phyloP scores from a whole-genome alignment of 2,329 filamentous ascomycete species.

The Drechslerella dactyloides region DNA sequence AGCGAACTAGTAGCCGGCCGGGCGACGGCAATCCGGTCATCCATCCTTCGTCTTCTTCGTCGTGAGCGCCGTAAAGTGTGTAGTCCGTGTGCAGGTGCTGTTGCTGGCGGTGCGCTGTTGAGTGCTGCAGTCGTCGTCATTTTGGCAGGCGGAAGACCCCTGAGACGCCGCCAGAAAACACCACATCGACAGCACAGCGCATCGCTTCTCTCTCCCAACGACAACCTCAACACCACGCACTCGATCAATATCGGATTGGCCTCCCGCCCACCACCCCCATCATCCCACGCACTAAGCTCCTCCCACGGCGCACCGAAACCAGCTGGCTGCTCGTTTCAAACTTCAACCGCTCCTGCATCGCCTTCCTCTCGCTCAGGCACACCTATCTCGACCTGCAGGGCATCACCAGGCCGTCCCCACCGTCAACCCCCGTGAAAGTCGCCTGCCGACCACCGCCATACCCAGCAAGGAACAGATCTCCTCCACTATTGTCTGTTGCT shows the following conservation, averaged over 20 bases:
- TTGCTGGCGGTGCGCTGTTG: neutral
- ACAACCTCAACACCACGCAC: conserved; percentile 47
- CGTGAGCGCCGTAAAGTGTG: conserved; percentile 11
- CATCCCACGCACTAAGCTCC: conserved; percentile 10
- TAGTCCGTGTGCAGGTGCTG: conserved; percentile 10
- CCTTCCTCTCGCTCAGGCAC: conserved; percentile 33
- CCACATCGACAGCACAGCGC: conserved; percentile 29
- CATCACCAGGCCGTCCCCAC: conserved; percentile 18
- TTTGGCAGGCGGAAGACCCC: conserved; percentile 26
- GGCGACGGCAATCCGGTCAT: neutral
- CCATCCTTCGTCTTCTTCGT: neutral
- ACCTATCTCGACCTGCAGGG: conserved; percentile 41
- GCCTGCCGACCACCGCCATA: conserved; percentile 17
- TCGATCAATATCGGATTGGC: conserved; percentile 12
- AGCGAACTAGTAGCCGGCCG: neutral
- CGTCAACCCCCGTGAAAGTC: conserved; percentile 28
- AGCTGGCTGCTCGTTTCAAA: conserved; percentile 43
- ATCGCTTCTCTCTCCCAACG: conserved; percentile 50
- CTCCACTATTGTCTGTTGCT: conserved; percentile 12
- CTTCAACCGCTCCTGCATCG: conserved; percentile 26
- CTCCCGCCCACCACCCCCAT: conserved; percentile 17
- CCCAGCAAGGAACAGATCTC: conserved; percentile 22
- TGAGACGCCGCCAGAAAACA: conserved; percentile 21
- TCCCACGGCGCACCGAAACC: conserved; percentile 18
- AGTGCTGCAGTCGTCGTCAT: conserved; percentile 9